Evolutionary conservation across 306 rosid genomes (phyloP), one percentile per base, ranked within the genome.

Genomic region (Citrullus amarus): DNA sequence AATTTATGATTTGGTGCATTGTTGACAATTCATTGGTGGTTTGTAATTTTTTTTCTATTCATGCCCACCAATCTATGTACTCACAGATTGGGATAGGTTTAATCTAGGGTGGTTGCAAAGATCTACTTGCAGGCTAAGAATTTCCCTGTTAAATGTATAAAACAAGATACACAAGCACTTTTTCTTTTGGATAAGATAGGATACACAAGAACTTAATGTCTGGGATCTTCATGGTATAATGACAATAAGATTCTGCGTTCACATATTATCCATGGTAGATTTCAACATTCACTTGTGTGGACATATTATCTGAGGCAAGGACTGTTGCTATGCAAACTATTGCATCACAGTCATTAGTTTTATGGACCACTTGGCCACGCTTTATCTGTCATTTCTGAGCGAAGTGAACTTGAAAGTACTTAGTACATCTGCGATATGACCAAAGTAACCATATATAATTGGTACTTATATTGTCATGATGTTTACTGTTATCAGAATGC

Each of bases 401-500:
- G 39, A n/a, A 44, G 36, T 70, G 34, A 70, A 14, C 28, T 12
- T 22, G 76, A 44, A 20, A n/a, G 13, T 44, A 44, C 59, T 6
- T 0, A 6, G 57, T 53, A 6, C 57, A 53, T 53, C 57, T 16
- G 57, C 1, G 6, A 72, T 48, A 25, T 72, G 78, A 73, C 17
- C 38, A 36, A 25, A 14, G 3, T 39, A 3, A 6, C 22, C 58
- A 6, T 50, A 20, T n/a, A 50, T 55, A n/a, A 55, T 55, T 56
- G 30, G 39, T 18, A 56, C 15, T 57, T 38, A 18, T 57, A 34
- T 76, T 56, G 79, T 12, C 53, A 20, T 20, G 32, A 53, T 53
- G 20, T 48, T 48, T 0, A 48, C 34, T 50, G 20, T 8, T 32
- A 60, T 48, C 85, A 95, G 98, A 81, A 87, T 91, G 97, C 97